phyloP scores from a whole-genome alignment of 306 rosid species.

The Lathyrus sativus region DNA sequence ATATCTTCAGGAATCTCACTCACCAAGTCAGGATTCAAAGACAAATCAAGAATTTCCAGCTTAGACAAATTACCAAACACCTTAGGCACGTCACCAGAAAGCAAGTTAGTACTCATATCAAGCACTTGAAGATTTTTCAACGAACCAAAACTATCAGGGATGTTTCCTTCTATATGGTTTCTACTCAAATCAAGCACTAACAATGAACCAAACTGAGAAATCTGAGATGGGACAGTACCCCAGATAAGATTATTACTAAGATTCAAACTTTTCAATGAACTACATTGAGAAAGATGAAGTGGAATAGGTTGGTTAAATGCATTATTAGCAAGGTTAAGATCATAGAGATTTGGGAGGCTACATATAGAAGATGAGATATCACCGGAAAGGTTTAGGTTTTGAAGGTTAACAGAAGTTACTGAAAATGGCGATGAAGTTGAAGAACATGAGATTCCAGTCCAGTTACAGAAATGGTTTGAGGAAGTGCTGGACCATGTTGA shows the following conservation, averaged over 20 bases:
- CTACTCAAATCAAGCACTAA: constrained; percentile 76
- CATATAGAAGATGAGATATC: constrained; percentile 77
- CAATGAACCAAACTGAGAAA: constrained; percentile 68
- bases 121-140: constrained; percentile 67
- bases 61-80: constrained; percentile 65
- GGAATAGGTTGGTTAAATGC: constrained; percentile 86
- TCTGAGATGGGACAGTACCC: constrained; percentile 94
- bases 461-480: constrained; percentile 61
- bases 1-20: constrained; percentile 80
- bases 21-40: constrained; percentile 70
- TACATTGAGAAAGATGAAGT: constrained; percentile 83
- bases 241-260: constrained; percentile 86
- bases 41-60: constrained; percentile 81
- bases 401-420: constrained; percentile 69
- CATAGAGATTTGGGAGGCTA: constrained; percentile 57
- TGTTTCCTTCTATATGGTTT: constrained; percentile 74
- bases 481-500: constrained; percentile 77
- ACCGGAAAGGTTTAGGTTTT: constrained; percentile 78
- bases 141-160: constrained; percentile 68
- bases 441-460: constrained; percentile 82
- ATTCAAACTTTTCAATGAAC: constrained; percentile 70
- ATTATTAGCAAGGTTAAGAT: constrained; percentile 84
- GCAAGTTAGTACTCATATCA: constrained; percentile 69
- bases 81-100: constrained; percentile 73
- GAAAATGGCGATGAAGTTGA: constrained; percentile 41